Evolutionary conservation across 1,284 basidiomycete species (phyloP).

Genomic region (Fomes fomentarius): DNA sequence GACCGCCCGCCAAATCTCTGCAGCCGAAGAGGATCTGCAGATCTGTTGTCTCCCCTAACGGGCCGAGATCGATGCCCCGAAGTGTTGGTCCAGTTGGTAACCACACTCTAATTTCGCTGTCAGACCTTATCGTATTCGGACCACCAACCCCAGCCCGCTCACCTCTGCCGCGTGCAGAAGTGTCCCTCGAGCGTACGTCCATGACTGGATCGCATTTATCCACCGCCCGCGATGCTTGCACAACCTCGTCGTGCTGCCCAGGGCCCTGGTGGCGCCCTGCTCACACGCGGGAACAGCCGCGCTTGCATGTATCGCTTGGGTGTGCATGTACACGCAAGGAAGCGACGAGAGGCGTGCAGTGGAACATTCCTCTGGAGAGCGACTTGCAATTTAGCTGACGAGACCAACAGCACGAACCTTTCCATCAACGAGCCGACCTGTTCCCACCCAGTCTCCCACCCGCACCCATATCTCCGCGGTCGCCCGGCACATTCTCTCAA

Average conservation of each 20-base stretch:
- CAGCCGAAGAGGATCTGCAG: slow-evolving; percentile 22
- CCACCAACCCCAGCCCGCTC: too few species aligned
- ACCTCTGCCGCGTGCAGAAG: too few species aligned
- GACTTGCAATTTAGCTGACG: slow-evolving; percentile 10
- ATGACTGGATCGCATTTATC: too few species aligned
- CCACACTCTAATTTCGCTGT: slow-evolving; percentile 11
- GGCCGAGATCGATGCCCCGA: slow-evolving; percentile 21
- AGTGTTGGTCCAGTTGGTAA: slow-evolving; percentile 25
- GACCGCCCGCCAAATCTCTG: slow-evolving; percentile 4
- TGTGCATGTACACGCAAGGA: neutral
- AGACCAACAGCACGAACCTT: neutral
- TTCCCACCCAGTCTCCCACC: slow-evolving; percentile 2
- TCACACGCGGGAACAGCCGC: neutral
- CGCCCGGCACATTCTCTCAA: neutral
- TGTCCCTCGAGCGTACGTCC: too few species aligned
- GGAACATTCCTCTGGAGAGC: neutral
- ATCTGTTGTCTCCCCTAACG: slow-evolving; percentile 4
- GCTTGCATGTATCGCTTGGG: neutral
- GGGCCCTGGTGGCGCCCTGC: too few species aligned
- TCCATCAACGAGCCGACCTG: slow-evolving; percentile 8
- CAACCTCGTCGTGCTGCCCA: too few species aligned
- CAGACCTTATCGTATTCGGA: too few species aligned
- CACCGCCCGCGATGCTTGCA: neutral
- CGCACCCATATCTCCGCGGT: slow-evolving; percentile 17
- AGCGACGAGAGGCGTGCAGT: neutral